phyloP scores from a whole-genome alignment of 75 land plant genomes.

The Picea sitchensis region DNA sequence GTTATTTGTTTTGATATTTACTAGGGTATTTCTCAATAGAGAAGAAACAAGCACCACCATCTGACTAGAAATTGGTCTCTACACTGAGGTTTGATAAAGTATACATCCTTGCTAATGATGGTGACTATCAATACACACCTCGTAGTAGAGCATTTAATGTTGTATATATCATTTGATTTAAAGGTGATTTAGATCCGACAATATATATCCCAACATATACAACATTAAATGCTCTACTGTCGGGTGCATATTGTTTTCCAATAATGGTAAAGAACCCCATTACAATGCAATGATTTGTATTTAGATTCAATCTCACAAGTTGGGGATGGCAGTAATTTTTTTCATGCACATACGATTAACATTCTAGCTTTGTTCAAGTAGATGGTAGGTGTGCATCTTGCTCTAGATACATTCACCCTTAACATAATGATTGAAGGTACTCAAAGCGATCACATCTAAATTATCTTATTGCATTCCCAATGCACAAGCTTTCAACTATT shows the following conservation, averaged over 20 bases:
- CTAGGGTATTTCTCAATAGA: conserved; percentile 36
- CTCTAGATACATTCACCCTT: conserved; percentile 47
- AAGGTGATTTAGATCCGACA: too few relatives aligned
- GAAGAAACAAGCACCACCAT: conserved; percentile 34
- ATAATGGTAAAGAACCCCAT: conserved; percentile 31
- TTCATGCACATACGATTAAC: conserved; percentile 48
- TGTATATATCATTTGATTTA: too few relatives aligned
- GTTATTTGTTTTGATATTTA: conserved; percentile 55
- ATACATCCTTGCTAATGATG: conserved; percentile 36
- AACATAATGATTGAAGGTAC: conserved; percentile 68
- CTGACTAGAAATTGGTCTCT: conserved; percentile 39
- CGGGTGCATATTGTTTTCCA: too few relatives aligned
- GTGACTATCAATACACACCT: conserved; percentile 13
- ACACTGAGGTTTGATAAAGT: conserved; percentile 34
- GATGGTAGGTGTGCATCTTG: conserved; percentile 51
- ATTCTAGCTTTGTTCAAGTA: conserved; percentile 50
- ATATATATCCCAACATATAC: too few relatives aligned
- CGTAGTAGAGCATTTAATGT: too few relatives aligned
- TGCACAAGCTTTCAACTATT: conserved; percentile 31
- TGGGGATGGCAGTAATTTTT: conserved; percentile 35
- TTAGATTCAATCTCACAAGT: conserved; percentile 31
- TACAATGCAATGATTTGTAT: conserved; percentile 44
- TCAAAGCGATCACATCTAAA: conserved; percentile 44
- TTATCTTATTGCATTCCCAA: conserved; percentile 43
- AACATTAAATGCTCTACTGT: too few relatives aligned